These are phyloP conservation scores for Stephanodiscus triporus DNA, from an alignment of 108 stramenopile genomes.

Conservation along the genomic window DNA sequence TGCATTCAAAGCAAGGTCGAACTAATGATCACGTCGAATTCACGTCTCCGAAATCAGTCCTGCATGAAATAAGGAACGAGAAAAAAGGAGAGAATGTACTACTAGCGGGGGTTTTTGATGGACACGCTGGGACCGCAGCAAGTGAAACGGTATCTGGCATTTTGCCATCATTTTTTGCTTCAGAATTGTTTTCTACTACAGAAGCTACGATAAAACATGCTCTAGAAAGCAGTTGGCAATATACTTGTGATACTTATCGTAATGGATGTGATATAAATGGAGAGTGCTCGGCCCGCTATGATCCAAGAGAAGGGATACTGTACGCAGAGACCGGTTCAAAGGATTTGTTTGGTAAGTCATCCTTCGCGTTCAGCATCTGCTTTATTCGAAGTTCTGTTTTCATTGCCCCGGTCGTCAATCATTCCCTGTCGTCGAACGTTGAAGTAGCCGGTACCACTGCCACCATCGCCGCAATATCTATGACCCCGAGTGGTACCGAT, in stretches of 20 bases:
- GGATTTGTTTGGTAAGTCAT: slow-evolving; percentile 48
- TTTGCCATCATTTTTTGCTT: slow-evolving; percentile 55
- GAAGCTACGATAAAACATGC: slow-evolving; percentile 33
- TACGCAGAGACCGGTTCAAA: slow-evolving; percentile 64
- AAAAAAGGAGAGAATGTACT: slow-evolving; percentile 55
- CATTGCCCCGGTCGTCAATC: not conserved
- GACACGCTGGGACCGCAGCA: slow-evolving; percentile 77
- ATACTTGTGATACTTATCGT: slow-evolving; percentile 64
- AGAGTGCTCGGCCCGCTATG: slow-evolving; percentile 72
- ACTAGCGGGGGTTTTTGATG: slow-evolving; percentile 82
- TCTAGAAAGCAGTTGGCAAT: slow-evolving; percentile 57
- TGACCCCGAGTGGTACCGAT: slow-evolving; percentile 47
- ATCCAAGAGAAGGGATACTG: slow-evolving; percentile 69
- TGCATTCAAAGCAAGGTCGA: not conserved
- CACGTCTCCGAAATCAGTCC: slow-evolving; percentile 30
- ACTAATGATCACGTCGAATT: not conserved
- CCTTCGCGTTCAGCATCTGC: not conserved
- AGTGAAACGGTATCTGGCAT: slow-evolving; percentile 56
- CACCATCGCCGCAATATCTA: slow-evolving; percentile 59
- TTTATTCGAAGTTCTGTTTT: slow-evolving; percentile 1
- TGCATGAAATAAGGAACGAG: slow-evolving; percentile 67
- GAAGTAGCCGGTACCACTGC: slow-evolving; percentile 72
- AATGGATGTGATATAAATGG: slow-evolving; percentile 58
- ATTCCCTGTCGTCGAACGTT: too few species aligned
- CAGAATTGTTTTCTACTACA: slow-evolving; percentile 43